These are phyloP conservation scores for Tylopilus sp. DNA, from an alignment of 1,284 basidiomycete genomes.

Conservation along the genomic window DNA sequence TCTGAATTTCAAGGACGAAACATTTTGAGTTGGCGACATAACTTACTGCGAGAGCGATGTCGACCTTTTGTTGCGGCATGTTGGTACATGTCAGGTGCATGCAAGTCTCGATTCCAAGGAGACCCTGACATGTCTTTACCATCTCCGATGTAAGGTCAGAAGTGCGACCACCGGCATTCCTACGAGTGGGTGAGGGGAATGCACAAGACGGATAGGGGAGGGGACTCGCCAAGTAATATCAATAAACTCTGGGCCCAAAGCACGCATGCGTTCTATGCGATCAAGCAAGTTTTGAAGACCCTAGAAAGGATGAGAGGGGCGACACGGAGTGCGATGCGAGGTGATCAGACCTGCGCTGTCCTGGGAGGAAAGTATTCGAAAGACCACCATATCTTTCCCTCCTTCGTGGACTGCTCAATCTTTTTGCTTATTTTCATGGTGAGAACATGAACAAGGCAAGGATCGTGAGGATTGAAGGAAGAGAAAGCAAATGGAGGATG, in stretches of 20 bases:
- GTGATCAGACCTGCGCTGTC: conserved; percentile 75
- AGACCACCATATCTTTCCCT: conserved; percentile 88
- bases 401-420: conserved; percentile 77
- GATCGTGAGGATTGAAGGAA: conserved; percentile 16
- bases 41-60: conserved; percentile 80
- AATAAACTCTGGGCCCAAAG: conserved; percentile 94
- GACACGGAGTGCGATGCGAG: neutral
- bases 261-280: conserved; percentile 97
- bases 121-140: conserved; percentile 90
- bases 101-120: conserved; percentile 93
- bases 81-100: conserved; percentile 99
- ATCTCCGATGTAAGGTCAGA: conserved; percentile 92
- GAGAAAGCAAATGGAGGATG: conserved; percentile 3
- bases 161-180: conserved; percentile 95
- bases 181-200: conserved; percentile 31
- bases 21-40: conserved; percentile 9
- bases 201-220: neutral
- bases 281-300: conserved; percentile 93
- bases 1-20: conserved; percentile 12
- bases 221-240: conserved; percentile 88
- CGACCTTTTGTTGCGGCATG: conserved; percentile 93
- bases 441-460: conserved; percentile 8
- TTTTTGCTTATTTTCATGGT: conserved; percentile 95
- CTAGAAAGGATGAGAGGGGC: conserved; percentile 37
- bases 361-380: conserved; percentile 97